Evolutionary conservation across 106 monocot species (phyloP), one percentile per base, ranked within the genome.

Genomic region (Dactylorhiza incarnata): DNA sequence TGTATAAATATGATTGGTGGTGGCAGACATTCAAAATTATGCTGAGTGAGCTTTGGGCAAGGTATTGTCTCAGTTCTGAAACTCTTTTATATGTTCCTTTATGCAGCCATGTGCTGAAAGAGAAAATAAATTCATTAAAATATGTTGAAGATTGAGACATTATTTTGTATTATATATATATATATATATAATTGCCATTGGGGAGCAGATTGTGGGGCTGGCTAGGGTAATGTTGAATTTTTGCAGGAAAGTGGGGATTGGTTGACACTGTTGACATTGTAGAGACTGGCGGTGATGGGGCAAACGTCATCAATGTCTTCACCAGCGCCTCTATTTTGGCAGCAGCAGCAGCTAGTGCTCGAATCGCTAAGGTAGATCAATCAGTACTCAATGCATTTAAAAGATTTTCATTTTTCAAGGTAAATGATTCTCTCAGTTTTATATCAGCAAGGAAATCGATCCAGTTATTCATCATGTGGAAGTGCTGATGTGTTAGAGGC

Each of bases 231-330:
- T 96, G 93, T 84, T 89, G 56, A 86, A 79, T 49, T 77, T 72
- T 20, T 85, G 81, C 56, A 75, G 56, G 68, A 85, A 81, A 79
- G 93, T 97, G 86, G 17, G 91, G 91, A 0, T 17, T 97, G 14
- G 74, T 71, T 7, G 80, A 89, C 29, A 84, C 76, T 7, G 96
- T 97, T 19, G 96, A 97, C 72, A 91, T 96, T 78, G 96, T 96
- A 6, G 96, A 93, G 12, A 96, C 96, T 0, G 96, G 96, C 12
- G 96, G 96, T 3, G 96, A 96, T 66, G 96, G 96, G 17, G 89
- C 90, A 0, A 91, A 96, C 85, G 93, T 93, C 0, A 93, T 96
- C n/a, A 96, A 96, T 75, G 91, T 96, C 75, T 96, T 93, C 9
- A 96, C 96, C 0, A 93, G 93, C 0, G 90, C 96, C 13, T 76